Evolutionary conservation across 768 basidiomycete genomes (phyloP), one percentile per base, ranked within the genome.

Genomic region (Cantharellus anzutake): DNA sequence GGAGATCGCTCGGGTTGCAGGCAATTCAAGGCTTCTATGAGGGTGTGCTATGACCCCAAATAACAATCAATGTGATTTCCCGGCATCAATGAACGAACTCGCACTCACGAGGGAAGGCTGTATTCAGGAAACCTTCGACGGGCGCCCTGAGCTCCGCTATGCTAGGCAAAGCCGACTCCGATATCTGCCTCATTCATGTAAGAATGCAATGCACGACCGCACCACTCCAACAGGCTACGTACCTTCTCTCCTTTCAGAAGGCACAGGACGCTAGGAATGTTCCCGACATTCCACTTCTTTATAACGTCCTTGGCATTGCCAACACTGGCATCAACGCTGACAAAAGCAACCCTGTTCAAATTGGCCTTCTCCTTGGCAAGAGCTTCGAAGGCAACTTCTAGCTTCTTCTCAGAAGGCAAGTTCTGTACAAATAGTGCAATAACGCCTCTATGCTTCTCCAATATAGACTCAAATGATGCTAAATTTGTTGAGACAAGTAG

Each of bases 221-320:
- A 29, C 44, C 11, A 48, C 11, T 48, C 1, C 11, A 48, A 11
- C 44, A 14, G 44, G 40, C 11, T 2, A 61, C 71, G 51, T 48
- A 84, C 85, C 80, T 85, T 81, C 57, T 76, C 73, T 1, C 83
- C 87, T 61, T 86, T 76, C 62, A 82, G 69, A 72, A 90, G 97
- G 71, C 96, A 92, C 44, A 86, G 72, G 66, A 97, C 94, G 0
- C 89, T 14, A 37, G 92, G 93, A 2, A 88, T 94, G 16, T 77
- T 90, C 14, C 76, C 70, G 1, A 96, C 79, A 11, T 77, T 74
- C 72, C 78, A 85, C 68, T 81, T 73, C 1, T 69, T 62, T 0
- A 83, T 86, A 14, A 94, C 58, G 73, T 72, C 2, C 70, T 66
- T 0, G 84, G 84, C 69, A 79, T 69, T 38, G 0, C 84, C 86